Conservation (phyloP, 1,284 basidiomycete genomes). For the Trichosporon sp. region DNA sequence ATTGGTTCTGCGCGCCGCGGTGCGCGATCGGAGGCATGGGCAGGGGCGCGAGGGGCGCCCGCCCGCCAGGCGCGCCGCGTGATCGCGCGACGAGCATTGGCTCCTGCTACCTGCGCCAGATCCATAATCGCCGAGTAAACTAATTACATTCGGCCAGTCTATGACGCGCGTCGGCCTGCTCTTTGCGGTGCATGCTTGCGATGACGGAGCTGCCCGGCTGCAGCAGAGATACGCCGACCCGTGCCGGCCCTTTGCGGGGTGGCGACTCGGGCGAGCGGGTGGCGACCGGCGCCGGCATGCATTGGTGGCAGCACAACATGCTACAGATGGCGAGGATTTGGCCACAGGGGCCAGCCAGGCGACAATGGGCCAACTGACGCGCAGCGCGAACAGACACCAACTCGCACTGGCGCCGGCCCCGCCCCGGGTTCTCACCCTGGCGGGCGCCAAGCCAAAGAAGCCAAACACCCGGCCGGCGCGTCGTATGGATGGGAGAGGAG, state of each 20-base stretch:
- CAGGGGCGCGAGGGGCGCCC: background rate
- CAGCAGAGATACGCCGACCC: background rate
- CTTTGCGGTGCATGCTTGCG: background rate
- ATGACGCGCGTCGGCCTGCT: background rate
- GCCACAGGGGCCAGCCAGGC: background rate
- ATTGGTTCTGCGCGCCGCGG: background rate
- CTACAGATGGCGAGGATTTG: too few relatives aligned
- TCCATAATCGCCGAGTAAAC: background rate
- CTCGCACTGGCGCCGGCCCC: too few relatives aligned
- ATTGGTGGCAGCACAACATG: background rate
- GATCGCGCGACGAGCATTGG: background rate
- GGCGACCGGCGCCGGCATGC: background rate
- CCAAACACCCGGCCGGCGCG: background rate
- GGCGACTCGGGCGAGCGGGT: background rate
- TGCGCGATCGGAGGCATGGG: background rate
- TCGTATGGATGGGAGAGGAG: too few relatives aligned
- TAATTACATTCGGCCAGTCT: background rate
- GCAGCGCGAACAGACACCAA: too few relatives aligned
- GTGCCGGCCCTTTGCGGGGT: too few relatives aligned
- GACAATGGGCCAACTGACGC: background rate
- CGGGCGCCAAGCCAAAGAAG: background rate
- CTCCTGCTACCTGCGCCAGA: background rate
- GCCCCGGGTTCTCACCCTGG: too few relatives aligned
- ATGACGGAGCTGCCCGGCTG: background rate
- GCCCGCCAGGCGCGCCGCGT: background rate